Base-by-base conservation (phyloP, 78 protist species). In the Tieghemostelium lacteum region DNA sequence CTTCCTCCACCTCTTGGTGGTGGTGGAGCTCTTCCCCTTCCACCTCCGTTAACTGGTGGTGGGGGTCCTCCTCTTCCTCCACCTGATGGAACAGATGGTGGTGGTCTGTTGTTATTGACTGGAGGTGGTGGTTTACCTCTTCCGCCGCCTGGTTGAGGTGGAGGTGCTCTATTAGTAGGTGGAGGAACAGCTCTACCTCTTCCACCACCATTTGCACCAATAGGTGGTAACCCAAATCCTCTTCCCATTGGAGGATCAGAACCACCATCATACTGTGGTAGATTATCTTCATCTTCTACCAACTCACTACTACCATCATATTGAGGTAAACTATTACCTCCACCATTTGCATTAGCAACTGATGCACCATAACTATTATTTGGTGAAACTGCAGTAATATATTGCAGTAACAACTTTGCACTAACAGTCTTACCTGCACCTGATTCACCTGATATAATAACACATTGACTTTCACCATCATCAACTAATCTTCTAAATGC, bases 391-490 rank as follows among this genome's bases (percentile, higher is more conserved):
- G 74, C 93, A 8, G 98, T 92, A 31, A 98, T 77, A 78, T 98
- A 98, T 60, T 71, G 91, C 85, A 98, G 74, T 61, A 97, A 94
- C 36, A 83, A 73, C 76, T 98, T 98, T 28, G 98, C 95, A n/a
- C 98, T 92, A 54, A 96, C 99, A 29, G 99, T 98, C 87, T 88
- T 74, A 54, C 93, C 93, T 31, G 93, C 93, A 50, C 93, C 93
- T 22, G 87, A 74, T 45, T 88, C 93, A 55, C 94, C 88, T 37
- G 85, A 70, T 58, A 89, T 89, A 75, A 92, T 92, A 10, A 92
- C 95, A 69, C 88, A 71, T 63, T 92, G 95, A 34, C 74, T 45
- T 62, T 74, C 78, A 50, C 66, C 55, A 22, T 92, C 95, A 28
- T 76, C 72, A 7, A 94, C 85, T 94, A 96, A 88, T 85, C 88